Evolutionary conservation across 2,329 filamentous ascomycete genomes (phyloP).

Genomic region (Neonectria punicea): DNA sequence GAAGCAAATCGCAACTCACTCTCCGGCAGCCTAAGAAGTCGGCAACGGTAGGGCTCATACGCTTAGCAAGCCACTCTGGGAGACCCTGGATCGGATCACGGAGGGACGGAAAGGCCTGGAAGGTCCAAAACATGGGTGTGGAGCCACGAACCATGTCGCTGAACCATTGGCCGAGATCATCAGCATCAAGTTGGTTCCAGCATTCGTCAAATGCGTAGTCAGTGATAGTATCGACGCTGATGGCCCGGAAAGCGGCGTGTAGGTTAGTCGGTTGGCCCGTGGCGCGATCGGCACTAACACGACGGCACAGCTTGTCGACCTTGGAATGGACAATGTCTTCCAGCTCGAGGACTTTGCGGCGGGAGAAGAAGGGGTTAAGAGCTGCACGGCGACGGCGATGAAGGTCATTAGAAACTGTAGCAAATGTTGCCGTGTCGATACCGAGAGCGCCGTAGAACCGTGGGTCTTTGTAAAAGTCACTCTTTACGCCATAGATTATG

Average conservation of each 20-base stretch:
- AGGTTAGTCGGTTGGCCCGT: constrained; percentile 16
- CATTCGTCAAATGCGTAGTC: constrained; percentile 34
- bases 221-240: constrained; percentile 28
- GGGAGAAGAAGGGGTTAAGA: constrained; percentile 57
- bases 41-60: constrained; percentile 17
- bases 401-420: constrained; percentile 51
- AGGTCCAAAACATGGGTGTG: constrained; percentile 18
- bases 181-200: constrained; percentile 26
- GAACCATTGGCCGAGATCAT: constrained; percentile 29
- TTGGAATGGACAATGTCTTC: constrained; percentile 50
- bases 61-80: constrained; percentile 9
- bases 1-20: background rate
- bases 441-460: constrained; percentile 27
- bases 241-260: constrained; percentile 25
- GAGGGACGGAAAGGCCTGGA: constrained; percentile 17
- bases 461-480: constrained; percentile 26
- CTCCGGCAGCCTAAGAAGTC: constrained; percentile 10
- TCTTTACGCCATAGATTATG: constrained; percentile 27
- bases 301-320: constrained; percentile 41
- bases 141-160: constrained; percentile 18
- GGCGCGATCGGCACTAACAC: constrained; percentile 7
- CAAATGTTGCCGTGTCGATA: constrained; percentile 35
- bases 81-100: constrained; percentile 9
- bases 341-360: constrained; percentile 48
- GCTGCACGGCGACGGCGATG: constrained; percentile 54